These are phyloP conservation scores for Exophiala bonariae DNA, from an alignment of 2,329 filamentous ascomycete genomes.

Conservation along the genomic window DNA sequence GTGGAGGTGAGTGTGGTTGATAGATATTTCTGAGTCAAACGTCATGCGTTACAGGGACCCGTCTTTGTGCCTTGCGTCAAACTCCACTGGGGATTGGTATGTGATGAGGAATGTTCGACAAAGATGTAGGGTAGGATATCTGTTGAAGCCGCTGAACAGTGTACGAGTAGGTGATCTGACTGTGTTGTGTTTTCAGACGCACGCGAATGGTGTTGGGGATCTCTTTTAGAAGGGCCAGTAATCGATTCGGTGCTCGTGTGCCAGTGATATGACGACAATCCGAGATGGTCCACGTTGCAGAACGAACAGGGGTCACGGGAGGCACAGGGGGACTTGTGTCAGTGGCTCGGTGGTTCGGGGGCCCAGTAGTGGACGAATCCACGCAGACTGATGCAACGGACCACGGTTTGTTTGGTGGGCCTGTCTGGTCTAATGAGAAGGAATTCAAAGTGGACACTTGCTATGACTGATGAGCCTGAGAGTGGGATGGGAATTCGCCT, in stretches of 20 bases:
- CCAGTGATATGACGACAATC: conserved; percentile 24
- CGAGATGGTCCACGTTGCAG: conserved; percentile 1
- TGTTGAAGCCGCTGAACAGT: conserved; percentile 1
- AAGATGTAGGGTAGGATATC: not conserved
- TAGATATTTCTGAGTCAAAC: not conserved
- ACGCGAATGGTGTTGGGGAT: conserved; percentile 18
- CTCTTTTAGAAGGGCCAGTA: conserved; percentile 7
- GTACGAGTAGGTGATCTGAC: conserved; percentile 5
- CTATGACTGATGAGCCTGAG: no score
- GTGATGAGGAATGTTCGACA: not conserved
- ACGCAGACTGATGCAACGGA: no score
- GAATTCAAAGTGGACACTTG: no score
- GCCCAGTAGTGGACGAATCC: not conserved
- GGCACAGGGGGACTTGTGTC: conserved; percentile 1
- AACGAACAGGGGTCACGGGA: no score
- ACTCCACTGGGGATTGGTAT: not conserved
- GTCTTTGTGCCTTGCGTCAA: no score
- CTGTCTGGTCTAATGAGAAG: no score
- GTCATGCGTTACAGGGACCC: not conserved
- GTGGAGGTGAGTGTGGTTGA: not conserved
- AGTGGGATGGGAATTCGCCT: no score
- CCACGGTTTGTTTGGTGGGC: no score
- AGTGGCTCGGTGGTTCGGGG: conserved; percentile 3
- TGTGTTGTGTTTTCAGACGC: conserved; percentile 7
- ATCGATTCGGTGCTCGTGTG: conserved; percentile 15